These are phyloP conservation scores for Pilaira anomala DNA, from an alignment of 192 early-diverging fungal genomes.

Conservation along the genomic window DNA sequence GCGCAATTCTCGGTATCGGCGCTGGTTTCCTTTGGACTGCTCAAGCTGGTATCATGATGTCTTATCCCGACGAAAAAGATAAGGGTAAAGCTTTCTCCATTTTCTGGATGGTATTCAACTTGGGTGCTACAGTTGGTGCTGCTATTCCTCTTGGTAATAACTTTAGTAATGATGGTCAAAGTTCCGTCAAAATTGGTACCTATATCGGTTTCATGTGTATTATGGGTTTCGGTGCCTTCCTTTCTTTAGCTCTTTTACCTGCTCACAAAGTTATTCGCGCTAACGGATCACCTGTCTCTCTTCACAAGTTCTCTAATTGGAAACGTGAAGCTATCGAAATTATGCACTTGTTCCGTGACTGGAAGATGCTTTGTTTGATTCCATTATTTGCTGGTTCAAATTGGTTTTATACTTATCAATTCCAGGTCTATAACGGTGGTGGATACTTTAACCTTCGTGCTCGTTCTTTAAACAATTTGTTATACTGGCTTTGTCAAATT, in stretches of 20 bases:
- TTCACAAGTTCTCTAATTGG: constrained; percentile 70
- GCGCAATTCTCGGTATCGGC: constrained; percentile 76
- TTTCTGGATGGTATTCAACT: constrained; percentile 86
- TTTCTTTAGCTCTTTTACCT: constrained; percentile 56
- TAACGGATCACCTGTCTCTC: constrained; percentile 66
- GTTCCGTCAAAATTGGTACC: constrained; percentile 59
- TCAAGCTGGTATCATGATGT: constrained; percentile 70
- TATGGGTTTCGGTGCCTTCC: constrained; percentile 59
- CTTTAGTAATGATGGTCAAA: constrained; percentile 45
- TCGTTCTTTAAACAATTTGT: constrained; percentile 67
- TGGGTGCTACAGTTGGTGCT: constrained; percentile 78
- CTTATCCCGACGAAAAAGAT: constrained; percentile 79
- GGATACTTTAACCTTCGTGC: constrained; percentile 68
- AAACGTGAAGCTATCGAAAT: constrained; percentile 50
- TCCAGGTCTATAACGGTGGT: constrained; percentile 57
- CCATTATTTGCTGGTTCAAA: constrained; percentile 73
- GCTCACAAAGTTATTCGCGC: constrained; percentile 58
- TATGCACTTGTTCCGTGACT: constrained; percentile 57
- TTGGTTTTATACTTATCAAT: constrained; percentile 81
- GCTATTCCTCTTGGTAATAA: constrained; percentile 71
- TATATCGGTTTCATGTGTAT: constrained; percentile 73
- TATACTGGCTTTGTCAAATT: constrained; percentile 80
- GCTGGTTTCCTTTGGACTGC: constrained; percentile 70
- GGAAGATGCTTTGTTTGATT: constrained; percentile 60
- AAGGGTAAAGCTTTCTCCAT: constrained; percentile 80